Conservation (phyloP, 2,329 filamentous ascomycete species). For the Ophiosphaerella korrae region DNA sequence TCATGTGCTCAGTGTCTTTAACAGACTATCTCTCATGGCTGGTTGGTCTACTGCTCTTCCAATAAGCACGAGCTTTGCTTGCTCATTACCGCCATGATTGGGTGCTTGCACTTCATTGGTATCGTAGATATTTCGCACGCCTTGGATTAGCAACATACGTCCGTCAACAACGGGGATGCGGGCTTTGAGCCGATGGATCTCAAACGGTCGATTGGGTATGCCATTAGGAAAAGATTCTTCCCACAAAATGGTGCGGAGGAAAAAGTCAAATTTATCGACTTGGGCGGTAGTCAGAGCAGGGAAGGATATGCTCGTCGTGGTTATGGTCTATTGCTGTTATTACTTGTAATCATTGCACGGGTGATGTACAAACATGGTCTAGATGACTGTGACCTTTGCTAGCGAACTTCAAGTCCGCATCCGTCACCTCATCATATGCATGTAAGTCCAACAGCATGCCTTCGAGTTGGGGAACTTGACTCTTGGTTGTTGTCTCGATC, state of each 20-base stretch:
- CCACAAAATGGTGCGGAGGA: constrained; percentile 86
- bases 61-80: constrained; percentile 41
- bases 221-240: constrained; percentile 65
- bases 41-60: constrained; percentile 35
- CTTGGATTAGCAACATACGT: constrained; percentile 78
- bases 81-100: neutral
- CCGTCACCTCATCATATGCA: constrained; percentile 83
- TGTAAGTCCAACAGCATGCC: constrained; percentile 88
- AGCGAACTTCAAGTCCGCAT: constrained; percentile 66
- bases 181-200: constrained; percentile 89
- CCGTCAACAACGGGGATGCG: constrained; percentile 71
- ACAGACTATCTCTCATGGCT: constrained; percentile 16
- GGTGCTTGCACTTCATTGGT: constrained; percentile 66
- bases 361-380: constrained; percentile 68
- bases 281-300: constrained; percentile 63
- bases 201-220: constrained; percentile 57
- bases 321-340: constrained; percentile 70
- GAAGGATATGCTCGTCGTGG: constrained; percentile 75
- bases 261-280: constrained; percentile 72
- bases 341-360: neutral
- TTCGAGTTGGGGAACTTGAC: constrained; percentile 79
- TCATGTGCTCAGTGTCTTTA: constrained; percentile 2
- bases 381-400: constrained; percentile 86
- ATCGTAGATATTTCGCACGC: constrained; percentile 92
- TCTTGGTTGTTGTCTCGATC: constrained; percentile 79